A percentile compares a stretch with the other conserved stretches of the same genome.
phyloP scores from a whole-genome alignment of 805 yeast genomes.

The Nakazawaea molendinolei region DNA sequence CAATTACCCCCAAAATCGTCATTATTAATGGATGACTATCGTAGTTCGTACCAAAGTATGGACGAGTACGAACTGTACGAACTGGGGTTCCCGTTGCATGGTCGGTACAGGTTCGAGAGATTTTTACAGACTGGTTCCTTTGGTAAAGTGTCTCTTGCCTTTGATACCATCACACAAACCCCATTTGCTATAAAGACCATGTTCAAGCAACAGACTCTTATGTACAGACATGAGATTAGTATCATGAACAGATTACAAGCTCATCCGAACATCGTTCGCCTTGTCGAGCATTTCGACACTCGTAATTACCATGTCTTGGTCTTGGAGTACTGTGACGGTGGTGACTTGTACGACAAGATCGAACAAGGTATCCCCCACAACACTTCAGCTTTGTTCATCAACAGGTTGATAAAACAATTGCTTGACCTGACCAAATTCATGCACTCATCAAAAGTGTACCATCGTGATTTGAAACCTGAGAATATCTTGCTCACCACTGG shows the following conservation, averaged over 20 bases:
- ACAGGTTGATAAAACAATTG: slow-evolving; percentile 36
- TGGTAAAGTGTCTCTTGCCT: slow-evolving; percentile 52
- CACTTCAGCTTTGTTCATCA: slow-evolving; percentile 11
- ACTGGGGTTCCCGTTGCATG: slow-evolving; percentile 27
- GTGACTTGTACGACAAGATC: slow-evolving; percentile 60
- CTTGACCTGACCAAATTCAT: slow-evolving; percentile 44
- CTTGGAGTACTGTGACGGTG: slow-evolving; percentile 59
- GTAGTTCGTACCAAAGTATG: slow-evolving; percentile 15
- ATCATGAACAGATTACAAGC: slow-evolving; percentile 34
- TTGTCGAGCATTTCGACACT: slow-evolving; percentile 53
- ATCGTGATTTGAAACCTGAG: slow-evolving; percentile 72
- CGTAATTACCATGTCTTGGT: slow-evolving; percentile 45
- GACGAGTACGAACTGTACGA: slow-evolving; percentile 37
- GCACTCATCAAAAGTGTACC: slow-evolving; percentile 55
- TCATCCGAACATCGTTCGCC: slow-evolving; percentile 50
- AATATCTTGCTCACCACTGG: slow-evolving; percentile 53
- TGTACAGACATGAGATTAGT: slow-evolving; percentile 50
- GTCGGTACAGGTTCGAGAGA: slow-evolving; percentile 35
- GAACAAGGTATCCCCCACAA: slow-evolving; percentile 12
- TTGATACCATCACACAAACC: slow-evolving; percentile 25
- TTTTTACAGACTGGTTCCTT: slow-evolving; percentile 54
- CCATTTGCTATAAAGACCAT: slow-evolving; percentile 52
- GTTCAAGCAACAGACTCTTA: slow-evolving; percentile 37
- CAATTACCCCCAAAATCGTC: too few relatives aligned
- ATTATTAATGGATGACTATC: too few relatives aligned